Base-by-base conservation (phyloP, 225 moss, liverwort and hornwort species). In the Polytrichum formosum region DNA sequence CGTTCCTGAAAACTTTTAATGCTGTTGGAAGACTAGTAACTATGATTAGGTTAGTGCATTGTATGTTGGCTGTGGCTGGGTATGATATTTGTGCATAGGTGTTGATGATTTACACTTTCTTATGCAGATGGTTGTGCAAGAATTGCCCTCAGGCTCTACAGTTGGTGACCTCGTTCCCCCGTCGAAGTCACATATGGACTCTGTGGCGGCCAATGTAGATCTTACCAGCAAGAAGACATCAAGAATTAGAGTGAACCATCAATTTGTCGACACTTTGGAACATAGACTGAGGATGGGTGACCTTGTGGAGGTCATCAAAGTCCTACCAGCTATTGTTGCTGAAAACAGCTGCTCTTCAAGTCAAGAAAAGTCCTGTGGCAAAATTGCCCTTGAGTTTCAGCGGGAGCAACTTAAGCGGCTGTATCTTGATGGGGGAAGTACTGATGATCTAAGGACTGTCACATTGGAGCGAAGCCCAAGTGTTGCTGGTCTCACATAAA, bases 221-320 rank as follows among this genome's bases (percentile, higher is more conserved):
- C 59, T 64, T 29, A 53, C 37, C 27, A 71, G 70, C 64, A 67
- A 21, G n/a, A 90, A 79, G 74, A 67, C 81, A 56, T 60, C 82
- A 56, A 78, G 83, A 61, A 80, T 85, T 0, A 94, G 90, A 81
- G 94, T 98, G 60, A 98, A 98, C 68, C 79, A 91, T 67, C 84
- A 87, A 87, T 92, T 94, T 75, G 94, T 98, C 74, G 92, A 98
- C 74, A 85, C 90, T 71, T 67, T 88, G 68, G 85, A 91, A 67
- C 97, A 92, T 70, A 94, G 81, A 71, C 76, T 98, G 76, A 85
- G 75, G 75, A 98, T 98, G 97, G 97, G 97, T 6, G 97, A 98
- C 73, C 78, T 85, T 5, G 94, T 98, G 53, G 97, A 98, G 77
- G 70, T 98, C 54, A 77, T 73, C 20, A 54, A 65, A 18, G 80